phyloP scores from a whole-genome alignment of 306 rosid genomes.

The Bauhinia variegata region DNA sequence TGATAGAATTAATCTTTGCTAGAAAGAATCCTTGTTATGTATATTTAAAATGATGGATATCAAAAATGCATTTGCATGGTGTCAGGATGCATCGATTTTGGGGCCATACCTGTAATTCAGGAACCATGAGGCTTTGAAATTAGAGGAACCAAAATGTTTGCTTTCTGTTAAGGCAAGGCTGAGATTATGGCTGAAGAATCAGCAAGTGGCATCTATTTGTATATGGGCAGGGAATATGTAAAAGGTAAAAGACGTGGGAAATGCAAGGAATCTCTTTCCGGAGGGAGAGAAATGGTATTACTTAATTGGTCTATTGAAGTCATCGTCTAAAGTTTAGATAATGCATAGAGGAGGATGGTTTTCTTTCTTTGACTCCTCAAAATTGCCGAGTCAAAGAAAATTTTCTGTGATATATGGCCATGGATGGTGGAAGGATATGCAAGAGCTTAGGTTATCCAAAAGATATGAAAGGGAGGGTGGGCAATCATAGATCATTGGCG shows the following conservation, averaged over 20 bases:
- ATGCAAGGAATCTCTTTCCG: slow-evolving; percentile 57
- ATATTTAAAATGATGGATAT: not conserved
- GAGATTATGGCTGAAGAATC: slow-evolving; percentile 56
- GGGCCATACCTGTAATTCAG: slow-evolving; percentile 62
- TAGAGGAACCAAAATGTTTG: slow-evolving; percentile 35
- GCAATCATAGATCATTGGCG: not conserved
- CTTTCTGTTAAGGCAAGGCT: slow-evolving; percentile 21
- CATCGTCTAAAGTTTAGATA: slow-evolving; percentile 30
- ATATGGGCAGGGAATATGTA: slow-evolving; percentile 60
- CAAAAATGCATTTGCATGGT: not conserved
- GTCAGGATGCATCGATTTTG: not conserved
- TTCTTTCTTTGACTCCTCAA: slow-evolving; percentile 27
- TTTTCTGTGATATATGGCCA: slow-evolving; percentile 37
- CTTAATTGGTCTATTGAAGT: slow-evolving; percentile 39
- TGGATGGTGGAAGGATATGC: slow-evolving; percentile 1
- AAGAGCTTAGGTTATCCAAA: slow-evolving; percentile 42
- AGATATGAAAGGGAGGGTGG: slow-evolving; percentile 12
- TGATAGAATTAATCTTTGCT: slow-evolving; percentile 25
- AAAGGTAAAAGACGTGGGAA: slow-evolving; percentile 66
- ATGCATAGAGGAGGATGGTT: slow-evolving; percentile 26
- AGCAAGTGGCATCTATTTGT: slow-evolving; percentile 52
- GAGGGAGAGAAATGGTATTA: slow-evolving; percentile 16
- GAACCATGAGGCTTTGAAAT: slow-evolving; percentile 56
- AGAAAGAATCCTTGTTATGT: slow-evolving; percentile 12
- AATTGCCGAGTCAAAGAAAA: slow-evolving; percentile 39